These are phyloP conservation scores for Verticillium tricorpus DNA, from an alignment of 2,329 filamentous ascomycete genomes.

Conservation along the genomic window DNA sequence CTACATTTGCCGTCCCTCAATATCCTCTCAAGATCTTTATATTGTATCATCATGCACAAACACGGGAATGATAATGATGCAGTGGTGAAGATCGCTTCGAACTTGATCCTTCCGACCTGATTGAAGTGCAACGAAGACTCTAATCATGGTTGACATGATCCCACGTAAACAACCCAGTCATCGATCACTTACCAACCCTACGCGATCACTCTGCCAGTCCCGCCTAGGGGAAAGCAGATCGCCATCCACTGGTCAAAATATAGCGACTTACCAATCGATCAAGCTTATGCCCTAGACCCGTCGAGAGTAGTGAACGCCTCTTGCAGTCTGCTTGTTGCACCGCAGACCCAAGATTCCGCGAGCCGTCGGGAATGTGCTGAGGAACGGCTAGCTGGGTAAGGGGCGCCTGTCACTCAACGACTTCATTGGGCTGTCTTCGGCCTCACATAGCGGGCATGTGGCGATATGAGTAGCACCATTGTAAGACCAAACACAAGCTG, in stretches of 20 bases:
- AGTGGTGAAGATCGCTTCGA: too few relatives aligned
- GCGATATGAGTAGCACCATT: background rate
- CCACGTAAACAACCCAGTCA: background rate
- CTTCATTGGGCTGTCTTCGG: background rate
- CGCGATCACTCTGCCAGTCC: background rate
- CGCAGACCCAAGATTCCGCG: background rate
- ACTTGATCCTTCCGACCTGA: too few relatives aligned
- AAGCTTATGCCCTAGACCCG: background rate
- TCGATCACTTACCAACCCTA: background rate
- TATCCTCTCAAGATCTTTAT: too few relatives aligned
- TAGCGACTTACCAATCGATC: background rate
- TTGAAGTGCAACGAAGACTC: too few relatives aligned
- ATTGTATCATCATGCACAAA: too few relatives aligned
- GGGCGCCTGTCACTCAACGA: background rate
- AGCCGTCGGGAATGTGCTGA: background rate
- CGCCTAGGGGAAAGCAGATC: background rate
- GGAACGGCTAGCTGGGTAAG: background rate
- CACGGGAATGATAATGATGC: too few relatives aligned
- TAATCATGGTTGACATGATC: too few relatives aligned
- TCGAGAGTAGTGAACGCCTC: background rate
- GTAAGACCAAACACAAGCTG: background rate
- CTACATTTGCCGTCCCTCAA: too few relatives aligned
- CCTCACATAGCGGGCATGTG: background rate
- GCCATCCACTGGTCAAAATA: background rate
- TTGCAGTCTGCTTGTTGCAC: background rate